A percentile compares a stretch with the other conserved stretches of the same genome.
phyloP scores from a whole-genome alignment of 225 moss, liverwort and hornwort genomes.

The Polytrichum commune region DNA sequence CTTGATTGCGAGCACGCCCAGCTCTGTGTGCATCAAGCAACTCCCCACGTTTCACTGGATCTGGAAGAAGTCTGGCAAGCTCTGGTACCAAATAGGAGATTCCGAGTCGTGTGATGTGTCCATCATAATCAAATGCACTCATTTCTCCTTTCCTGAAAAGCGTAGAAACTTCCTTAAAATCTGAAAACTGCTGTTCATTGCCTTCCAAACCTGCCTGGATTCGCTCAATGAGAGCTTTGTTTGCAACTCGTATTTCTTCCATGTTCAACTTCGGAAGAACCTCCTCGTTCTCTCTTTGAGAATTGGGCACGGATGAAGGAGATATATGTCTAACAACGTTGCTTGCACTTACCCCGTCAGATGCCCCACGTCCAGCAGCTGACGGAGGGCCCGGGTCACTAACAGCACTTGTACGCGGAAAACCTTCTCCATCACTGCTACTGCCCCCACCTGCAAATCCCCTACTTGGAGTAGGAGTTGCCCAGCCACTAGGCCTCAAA shows the following conservation, averaged over 20 bases:
- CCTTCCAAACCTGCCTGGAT: conserved; percentile 75
- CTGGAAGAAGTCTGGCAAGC: conserved; percentile 94
- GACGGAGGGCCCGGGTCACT: conserved; percentile 37
- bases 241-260: conserved; percentile 71
- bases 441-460: conserved; percentile 16
- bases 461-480: conserved; percentile 16
- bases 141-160: conserved; percentile 82
- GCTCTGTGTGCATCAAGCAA: conserved; percentile 65
- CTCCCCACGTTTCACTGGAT: conserved; percentile 75
- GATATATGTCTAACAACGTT: conserved; percentile 16
- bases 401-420: conserved; percentile 30
- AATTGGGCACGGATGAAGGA: conserved; percentile 18
- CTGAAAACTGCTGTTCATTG: conserved; percentile 80
- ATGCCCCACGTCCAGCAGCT: conserved; percentile 34
- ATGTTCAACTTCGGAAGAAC: conserved; percentile 43
- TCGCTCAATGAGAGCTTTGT: conserved; percentile 73
- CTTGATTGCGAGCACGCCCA: conserved; percentile 56
- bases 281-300: conserved; percentile 19
- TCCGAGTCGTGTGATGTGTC: conserved; percentile 70
- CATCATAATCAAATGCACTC: conserved; percentile 69
- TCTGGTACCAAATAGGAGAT: conserved; percentile 82
- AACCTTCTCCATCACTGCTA: conserved; percentile 31
- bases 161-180: conserved; percentile 86
- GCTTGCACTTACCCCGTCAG: conserved; percentile 40
- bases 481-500: conserved; percentile 26